These are phyloP conservation scores for Porogramme epimiltina DNA, from an alignment of 1,284 basidiomycete genomes.

Conservation along the genomic window DNA sequence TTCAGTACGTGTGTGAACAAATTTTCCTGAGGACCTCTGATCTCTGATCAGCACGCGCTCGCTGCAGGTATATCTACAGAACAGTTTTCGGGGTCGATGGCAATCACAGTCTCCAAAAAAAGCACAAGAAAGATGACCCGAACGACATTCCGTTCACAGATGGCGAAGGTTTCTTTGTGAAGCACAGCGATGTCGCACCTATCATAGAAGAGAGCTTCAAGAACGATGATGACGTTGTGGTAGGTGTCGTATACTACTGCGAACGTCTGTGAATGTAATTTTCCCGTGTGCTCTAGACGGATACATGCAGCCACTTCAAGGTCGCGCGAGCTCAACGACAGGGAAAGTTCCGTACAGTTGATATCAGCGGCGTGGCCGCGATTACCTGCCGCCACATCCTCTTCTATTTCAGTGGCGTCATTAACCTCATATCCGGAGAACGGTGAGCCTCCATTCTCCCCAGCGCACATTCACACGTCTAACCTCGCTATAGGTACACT, in stretches of 20 bases:
- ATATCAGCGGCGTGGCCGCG: neutral
- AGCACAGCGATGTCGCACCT: neutral
- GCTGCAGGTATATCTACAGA: slow-evolving; percentile 1
- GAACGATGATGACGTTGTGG: neutral
- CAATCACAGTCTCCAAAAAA: slow-evolving; percentile 6
- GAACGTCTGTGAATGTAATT: no score
- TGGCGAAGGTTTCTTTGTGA: neutral
- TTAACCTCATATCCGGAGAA: neutral
- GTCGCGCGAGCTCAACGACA: neutral
- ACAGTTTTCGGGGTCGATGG: neutral
- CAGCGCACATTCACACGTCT: neutral
- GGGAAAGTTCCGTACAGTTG: neutral
- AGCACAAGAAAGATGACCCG: neutral
- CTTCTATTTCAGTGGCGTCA: neutral
- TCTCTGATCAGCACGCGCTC: neutral
- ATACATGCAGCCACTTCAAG: slow-evolving; percentile 1
- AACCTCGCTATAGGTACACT: neutral
- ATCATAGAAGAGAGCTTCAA: neutral
- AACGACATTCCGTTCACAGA: neutral
- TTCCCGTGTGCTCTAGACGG: neutral
- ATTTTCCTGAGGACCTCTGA: neutral
- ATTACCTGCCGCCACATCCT: neutral
- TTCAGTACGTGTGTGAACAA: neutral
- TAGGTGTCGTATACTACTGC: neutral
- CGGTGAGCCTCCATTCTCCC: neutral